Percentiles rank a stretch among this genome's conserved stretches.
Evolutionary conservation across 2,329 filamentous ascomycete genomes (phyloP).

Genomic region (Teratosphaeria destructans): DNA sequence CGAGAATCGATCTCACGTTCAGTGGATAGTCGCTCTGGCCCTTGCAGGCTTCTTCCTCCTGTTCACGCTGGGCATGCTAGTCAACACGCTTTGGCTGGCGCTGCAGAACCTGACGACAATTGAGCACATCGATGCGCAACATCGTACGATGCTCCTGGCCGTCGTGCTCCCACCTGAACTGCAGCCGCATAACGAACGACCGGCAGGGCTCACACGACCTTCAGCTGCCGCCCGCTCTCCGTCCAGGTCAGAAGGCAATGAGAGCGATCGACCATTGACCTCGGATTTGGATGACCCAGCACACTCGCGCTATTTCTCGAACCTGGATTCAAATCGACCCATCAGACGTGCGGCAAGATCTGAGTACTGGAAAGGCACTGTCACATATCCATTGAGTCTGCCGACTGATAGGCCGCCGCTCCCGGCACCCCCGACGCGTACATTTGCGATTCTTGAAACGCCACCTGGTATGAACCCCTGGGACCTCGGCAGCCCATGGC

Average conservation of each 20-base stretch:
- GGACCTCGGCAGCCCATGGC: constrained; percentile 53
- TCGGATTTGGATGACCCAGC: constrained; percentile 27
- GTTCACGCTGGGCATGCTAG: constrained; percentile 70
- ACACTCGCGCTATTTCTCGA: constrained; percentile 21
- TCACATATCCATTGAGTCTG: constrained; percentile 50
- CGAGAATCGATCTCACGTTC: constrained; percentile 42
- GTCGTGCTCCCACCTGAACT: constrained; percentile 51
- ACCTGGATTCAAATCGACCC: constrained; percentile 8
- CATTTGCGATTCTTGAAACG: constrained; percentile 70
- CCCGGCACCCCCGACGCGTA: constrained; percentile 34
- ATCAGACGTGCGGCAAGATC: constrained; percentile 8
- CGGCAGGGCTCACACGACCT: background rate
- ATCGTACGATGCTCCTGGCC: constrained; percentile 60
- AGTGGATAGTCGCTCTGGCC: constrained; percentile 57
- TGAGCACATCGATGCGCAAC: constrained; percentile 57
- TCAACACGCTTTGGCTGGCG: constrained; percentile 60
- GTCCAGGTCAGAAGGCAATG: constrained; percentile 2
- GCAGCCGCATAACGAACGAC: constrained; percentile 7
- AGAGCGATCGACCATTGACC: constrained; percentile 17
- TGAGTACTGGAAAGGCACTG: constrained; percentile 31
- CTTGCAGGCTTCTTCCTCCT: constrained; percentile 63
- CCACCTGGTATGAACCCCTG: constrained; percentile 73
- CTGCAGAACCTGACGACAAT: constrained; percentile 73
- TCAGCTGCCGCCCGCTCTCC: background rate
- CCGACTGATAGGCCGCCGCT: constrained; percentile 24